Percentiles rank a stretch among this genome's conserved stretches.
Evolutionary conservation across 2,329 filamentous ascomycete genomes (phyloP).

Genomic region (Phialophora verrucosa): DNA sequence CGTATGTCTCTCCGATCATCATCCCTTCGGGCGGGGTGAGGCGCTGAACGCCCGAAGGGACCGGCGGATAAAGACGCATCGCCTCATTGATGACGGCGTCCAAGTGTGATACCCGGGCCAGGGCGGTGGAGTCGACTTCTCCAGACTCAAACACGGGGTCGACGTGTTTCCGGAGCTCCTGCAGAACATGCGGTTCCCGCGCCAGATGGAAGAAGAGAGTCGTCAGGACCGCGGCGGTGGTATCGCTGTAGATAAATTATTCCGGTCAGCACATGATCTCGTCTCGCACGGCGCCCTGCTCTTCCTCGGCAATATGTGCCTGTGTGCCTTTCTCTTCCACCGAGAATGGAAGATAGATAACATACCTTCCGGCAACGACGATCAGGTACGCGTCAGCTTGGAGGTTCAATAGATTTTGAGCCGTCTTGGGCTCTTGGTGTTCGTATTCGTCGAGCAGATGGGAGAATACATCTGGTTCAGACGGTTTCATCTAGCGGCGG

Average conservation of each 20-base stretch:
- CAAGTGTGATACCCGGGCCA: constrained; percentile 29
- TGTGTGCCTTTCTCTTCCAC: no score
- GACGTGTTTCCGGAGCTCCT: not conserved
- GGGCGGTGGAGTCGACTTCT: no score
- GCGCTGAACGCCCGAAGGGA: constrained; percentile 46
- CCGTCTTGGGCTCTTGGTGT: constrained; percentile 10
- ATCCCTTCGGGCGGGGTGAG: constrained; percentile 45
- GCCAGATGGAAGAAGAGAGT: constrained; percentile 2
- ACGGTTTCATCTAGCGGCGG: not conserved
- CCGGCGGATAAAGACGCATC: constrained; percentile 49
- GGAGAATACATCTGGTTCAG: constrained; percentile 7
- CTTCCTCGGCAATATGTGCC: no score
- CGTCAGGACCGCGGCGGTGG: not conserved
- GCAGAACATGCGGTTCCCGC: not conserved
- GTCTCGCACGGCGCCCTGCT: no score
- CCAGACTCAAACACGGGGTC: no score
- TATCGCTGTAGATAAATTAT: not conserved
- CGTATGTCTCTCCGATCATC: constrained; percentile 43
- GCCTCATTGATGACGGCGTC: constrained; percentile 51
- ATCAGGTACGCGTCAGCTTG: constrained; percentile 9
- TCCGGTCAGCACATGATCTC: no score
- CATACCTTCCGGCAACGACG: constrained; percentile 7
- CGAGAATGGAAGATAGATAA: no score
- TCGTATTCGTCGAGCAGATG: constrained; percentile 19
- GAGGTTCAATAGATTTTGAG: constrained; percentile 3